A percentile compares a stretch with the other conserved stretches of the same genome.
phyloP scores from a whole-genome alignment of 2,329 filamentous ascomycete species.

The Xylariaceae sp. region DNA sequence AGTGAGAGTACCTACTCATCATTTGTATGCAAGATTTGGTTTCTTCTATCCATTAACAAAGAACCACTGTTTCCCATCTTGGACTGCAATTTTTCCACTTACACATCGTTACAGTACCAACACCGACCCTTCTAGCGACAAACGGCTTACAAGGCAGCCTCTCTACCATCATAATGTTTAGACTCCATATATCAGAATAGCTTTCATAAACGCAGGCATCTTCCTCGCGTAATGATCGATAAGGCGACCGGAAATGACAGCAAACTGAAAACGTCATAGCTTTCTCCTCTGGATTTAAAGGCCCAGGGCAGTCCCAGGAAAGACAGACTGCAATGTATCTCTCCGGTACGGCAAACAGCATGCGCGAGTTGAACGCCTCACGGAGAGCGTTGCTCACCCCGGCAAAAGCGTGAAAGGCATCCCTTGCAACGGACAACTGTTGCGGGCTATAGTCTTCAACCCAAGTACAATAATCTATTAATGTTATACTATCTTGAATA shows the following conservation, averaged over 20 bases:
- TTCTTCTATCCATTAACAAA: conserved; percentile 14
- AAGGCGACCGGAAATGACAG: too few species aligned
- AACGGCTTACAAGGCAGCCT: conserved; percentile 20
- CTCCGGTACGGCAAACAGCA: conserved; percentile 24
- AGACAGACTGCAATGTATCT: conserved; percentile 23
- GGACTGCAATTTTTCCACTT: conserved; percentile 27
- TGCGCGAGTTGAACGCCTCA: neutral
- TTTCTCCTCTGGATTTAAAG: conserved; percentile 1
- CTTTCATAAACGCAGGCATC: neutral
- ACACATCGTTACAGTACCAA: conserved; percentile 15
- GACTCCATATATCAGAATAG: conserved; percentile 22
- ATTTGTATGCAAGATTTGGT: too few species aligned
- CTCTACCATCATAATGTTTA: conserved; percentile 27
- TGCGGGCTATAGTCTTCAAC: conserved; percentile 25
- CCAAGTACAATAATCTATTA: conserved; percentile 25
- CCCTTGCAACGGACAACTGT: conserved; percentile 16
- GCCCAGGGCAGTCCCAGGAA: conserved; percentile 11
- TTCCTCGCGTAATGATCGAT: too few species aligned
- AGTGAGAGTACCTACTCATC: too few species aligned
- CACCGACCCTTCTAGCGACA: conserved; percentile 23
- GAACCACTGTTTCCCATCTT: conserved; percentile 23
- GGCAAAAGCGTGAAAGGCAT: conserved; percentile 24
- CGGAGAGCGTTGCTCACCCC: conserved; percentile 16
- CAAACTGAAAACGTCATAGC: conserved; percentile 22
- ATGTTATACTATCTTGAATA: neutral